Evolutionary conservation across 805 yeast species (phyloP), one percentile per base, ranked within the genome.

Genomic region (Nakazawaea wickerhamii): DNA sequence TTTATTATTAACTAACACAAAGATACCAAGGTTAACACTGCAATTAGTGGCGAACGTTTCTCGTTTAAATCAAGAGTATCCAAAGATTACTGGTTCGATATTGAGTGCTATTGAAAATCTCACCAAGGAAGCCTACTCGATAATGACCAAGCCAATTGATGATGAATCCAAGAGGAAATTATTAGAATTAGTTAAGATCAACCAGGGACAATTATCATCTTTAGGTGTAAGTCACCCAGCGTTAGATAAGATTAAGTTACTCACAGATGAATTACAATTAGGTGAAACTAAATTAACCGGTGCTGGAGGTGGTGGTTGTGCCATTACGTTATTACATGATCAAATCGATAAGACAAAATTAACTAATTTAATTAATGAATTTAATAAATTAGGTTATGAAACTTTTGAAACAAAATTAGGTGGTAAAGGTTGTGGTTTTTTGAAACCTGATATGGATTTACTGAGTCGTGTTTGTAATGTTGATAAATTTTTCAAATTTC

Each of bases 291-390:
- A 93, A 60, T 72, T 93, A 42, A 93, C 99, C 0, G 99, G 99
- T 32, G 99, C 99, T 0, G 99, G 99, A 27, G 99, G 99, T 17
- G 99, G 99, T 39, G 99, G 99, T 2, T 93, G 99, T 68, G 95
- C 98, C 9, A 83, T 93, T 43, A 93, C 98, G 0, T 63, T 93
- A 30, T 68, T 90, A 13, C 66, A 75, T 37, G 78, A 73, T 31
- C 68, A 65, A 2, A 63, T 59, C 1, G 60, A 61, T 19, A 55
- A 64, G 26, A 50, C 54, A 13, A 51, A 54, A 6, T 51, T 70
- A 27, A 59, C 65, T 9, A 56, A 62, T 4, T 69, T 71, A 18
- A 58, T 60, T 4, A 31, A 42, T 1, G 63, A 61, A 44, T 70
- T 75, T 38, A 57, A 57, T 2, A 48, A 53, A 0, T 64, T 69